A percentile compares a stretch with the other conserved stretches of the same genome.
Conservation (phyloP, 352 stramenopile genomes). For the Phytophthora melonis region DNA sequence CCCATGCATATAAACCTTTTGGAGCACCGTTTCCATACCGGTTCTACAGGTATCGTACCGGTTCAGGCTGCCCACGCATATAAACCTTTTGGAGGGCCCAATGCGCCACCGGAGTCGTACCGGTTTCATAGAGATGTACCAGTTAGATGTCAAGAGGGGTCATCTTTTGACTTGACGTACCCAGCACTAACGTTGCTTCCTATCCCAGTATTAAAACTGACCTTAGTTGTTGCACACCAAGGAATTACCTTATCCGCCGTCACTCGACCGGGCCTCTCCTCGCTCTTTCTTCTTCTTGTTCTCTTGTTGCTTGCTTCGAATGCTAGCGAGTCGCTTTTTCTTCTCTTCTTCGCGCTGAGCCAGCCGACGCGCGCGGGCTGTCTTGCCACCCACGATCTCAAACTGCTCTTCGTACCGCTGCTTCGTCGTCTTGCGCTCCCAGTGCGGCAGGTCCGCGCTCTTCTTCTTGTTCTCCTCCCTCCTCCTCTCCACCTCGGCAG, state of each 20-base stretch:
- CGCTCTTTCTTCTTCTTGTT: conserved; percentile 3
- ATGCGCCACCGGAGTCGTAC: too few species aligned
- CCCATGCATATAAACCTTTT: too few species aligned
- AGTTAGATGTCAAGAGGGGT: too few species aligned
- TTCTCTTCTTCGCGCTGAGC: conserved; percentile 7
- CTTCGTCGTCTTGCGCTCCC: conserved; percentile 23
- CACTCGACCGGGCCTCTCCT: not conserved
- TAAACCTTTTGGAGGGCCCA: too few species aligned
- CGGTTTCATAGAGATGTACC: too few species aligned
- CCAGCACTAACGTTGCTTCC: too few species aligned
- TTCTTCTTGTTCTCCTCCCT: conserved; percentile 1
- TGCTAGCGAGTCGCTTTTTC: conserved; percentile 8
- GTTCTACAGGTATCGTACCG: too few species aligned
- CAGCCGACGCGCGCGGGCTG: conserved; percentile 15
- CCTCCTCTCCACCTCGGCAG: conserved; percentile 8
- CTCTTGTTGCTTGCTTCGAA: not conserved
- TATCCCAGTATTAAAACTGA: too few species aligned
- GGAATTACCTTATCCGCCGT: not conserved
- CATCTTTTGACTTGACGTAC: too few species aligned
- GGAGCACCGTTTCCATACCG: too few species aligned
- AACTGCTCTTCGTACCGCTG: conserved; percentile 28
- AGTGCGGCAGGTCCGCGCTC: conserved; percentile 4
- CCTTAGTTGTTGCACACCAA: too few species aligned
- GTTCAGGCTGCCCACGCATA: too few species aligned
- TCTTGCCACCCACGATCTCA: conserved; percentile 14